Conservation (phyloP, 805 yeast genomes). For the Hanseniaspora clermontiae region DNA sequence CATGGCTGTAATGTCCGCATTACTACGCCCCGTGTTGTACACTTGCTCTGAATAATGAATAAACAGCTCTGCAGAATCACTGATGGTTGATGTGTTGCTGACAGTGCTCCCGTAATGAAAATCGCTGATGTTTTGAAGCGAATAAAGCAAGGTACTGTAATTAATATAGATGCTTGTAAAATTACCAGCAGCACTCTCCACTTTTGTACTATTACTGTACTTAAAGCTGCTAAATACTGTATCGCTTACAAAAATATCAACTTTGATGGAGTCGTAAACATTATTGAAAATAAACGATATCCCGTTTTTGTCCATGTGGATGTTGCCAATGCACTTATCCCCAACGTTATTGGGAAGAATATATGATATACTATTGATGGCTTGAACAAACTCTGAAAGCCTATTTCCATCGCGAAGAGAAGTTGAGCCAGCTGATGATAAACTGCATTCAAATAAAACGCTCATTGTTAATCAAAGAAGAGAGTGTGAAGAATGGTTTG, state of each 20-base stretch:
- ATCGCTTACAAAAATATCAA: slow-evolving; percentile 11
- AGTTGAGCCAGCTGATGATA: background rate
- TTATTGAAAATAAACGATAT: slow-evolving; percentile 11
- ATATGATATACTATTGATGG: slow-evolving; percentile 3
- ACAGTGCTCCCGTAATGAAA: background rate
- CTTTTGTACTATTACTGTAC: background rate
- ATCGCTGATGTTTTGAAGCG: slow-evolving; percentile 5
- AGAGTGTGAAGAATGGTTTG: background rate
- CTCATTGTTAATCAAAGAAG: background rate
- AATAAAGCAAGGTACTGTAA: slow-evolving; percentile 5
- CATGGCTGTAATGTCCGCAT: background rate
- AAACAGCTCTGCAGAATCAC: background rate
- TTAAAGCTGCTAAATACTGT: slow-evolving; percentile 3
- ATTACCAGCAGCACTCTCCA: background rate
- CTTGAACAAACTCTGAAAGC: slow-evolving; percentile 4
- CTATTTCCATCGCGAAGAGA: background rate
- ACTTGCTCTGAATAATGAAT: slow-evolving; percentile 9
- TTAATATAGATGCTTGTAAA: slow-evolving; percentile 10
- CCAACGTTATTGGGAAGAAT: slow-evolving; percentile 1
- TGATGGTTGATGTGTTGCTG: background rate
- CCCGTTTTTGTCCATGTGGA: slow-evolving; percentile 11
- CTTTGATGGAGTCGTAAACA: slow-evolving; percentile 6
- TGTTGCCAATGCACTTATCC: slow-evolving; percentile 6
- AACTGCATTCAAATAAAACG: slow-evolving; percentile 8
- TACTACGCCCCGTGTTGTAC: too few species aligned